These are phyloP conservation scores for Salix viminalis DNA, from an alignment of 345 rosid genomes.

Conservation along the genomic window DNA sequence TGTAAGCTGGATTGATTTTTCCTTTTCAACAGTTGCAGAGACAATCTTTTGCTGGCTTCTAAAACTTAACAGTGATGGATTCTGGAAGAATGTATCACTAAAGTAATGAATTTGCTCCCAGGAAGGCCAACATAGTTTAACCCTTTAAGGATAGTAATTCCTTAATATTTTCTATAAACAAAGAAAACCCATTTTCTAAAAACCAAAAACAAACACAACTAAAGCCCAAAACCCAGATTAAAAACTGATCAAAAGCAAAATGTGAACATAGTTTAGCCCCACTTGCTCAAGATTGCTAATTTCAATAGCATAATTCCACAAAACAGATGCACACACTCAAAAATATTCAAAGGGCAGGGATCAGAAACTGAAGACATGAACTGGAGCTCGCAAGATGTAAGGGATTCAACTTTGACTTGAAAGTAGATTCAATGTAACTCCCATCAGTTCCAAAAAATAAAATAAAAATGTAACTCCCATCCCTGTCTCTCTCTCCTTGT, in stretches of 20 bases:
- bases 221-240: neutral
- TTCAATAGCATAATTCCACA: too few species aligned
- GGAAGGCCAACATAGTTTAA: too few species aligned
- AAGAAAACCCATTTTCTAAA: neutral
- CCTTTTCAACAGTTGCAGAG: neutral
- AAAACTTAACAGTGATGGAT: neutral
- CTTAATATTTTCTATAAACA: neutral
- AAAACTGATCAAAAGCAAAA: neutral
- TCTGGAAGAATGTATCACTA: neutral
- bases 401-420: too few species aligned
- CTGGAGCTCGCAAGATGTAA: too few species aligned
- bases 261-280: neutral
- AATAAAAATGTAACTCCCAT: too few species aligned
- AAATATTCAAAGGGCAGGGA: too few species aligned
- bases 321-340: too few species aligned
- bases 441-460: too few species aligned
- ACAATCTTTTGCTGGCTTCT: neutral
- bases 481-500: too few species aligned
- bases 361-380: too few species aligned
- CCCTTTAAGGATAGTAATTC: too few species aligned
- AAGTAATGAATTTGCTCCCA: neutral
- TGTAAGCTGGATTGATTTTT: neutral
- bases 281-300: neutral
- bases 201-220: neutral
- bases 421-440: too few species aligned